Conservation (phyloP, 208 protist species). For the Plasmodiophora brassicae region DNA sequence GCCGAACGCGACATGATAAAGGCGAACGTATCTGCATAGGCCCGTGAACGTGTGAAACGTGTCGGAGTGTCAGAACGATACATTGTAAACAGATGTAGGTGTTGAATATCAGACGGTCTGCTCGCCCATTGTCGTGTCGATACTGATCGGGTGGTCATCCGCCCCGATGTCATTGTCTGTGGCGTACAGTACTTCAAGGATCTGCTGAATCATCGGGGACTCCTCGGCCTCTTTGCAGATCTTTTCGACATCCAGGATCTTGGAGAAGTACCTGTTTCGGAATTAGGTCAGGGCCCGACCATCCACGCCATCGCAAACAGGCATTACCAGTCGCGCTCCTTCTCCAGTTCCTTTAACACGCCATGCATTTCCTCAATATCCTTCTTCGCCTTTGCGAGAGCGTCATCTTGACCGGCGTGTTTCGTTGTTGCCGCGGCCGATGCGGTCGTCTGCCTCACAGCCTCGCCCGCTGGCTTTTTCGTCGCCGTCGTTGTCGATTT, state of each 20-base stretch:
- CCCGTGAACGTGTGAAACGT: no score
- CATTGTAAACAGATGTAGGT: no score
- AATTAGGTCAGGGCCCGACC: no score
- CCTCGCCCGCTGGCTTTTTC: background rate
- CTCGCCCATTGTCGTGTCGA: no score
- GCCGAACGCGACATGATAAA: background rate
- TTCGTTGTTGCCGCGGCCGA: background rate
- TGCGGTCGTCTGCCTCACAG: background rate
- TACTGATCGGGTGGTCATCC: no score
- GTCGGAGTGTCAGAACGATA: no score
- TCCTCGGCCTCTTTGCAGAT: background rate
- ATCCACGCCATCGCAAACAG: no score
- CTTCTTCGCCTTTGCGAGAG: background rate
- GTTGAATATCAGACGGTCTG: no score
- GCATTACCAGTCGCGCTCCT: conserved; percentile 28
- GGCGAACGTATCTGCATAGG: no score
- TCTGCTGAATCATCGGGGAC: background rate
- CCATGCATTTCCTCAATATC: background rate
- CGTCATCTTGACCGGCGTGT: background rate
- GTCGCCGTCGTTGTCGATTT: background rate
- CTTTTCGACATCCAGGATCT: conserved; percentile 21
- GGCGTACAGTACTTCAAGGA: conserved; percentile 9
- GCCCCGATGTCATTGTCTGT: background rate
- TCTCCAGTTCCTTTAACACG: conserved; percentile 16
- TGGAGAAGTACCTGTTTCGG: no score